A percentile compares a stretch with the other conserved stretches of the same genome.
Evolutionary conservation across 495 filamentous ascomycete genomes (phyloP).

Genomic region (Lepidopterella palustris): DNA sequence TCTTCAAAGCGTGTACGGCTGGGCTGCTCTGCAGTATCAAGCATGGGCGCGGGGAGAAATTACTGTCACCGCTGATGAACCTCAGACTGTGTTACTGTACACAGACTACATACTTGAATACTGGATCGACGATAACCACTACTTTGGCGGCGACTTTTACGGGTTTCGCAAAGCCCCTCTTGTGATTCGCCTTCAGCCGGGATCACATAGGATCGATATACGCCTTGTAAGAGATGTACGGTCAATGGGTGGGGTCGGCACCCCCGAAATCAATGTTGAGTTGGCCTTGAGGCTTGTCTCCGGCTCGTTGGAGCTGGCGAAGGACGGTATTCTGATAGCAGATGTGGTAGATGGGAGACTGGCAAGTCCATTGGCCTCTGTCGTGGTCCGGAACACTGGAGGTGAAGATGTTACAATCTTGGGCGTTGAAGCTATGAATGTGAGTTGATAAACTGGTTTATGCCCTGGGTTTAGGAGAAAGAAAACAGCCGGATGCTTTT

Average conservation of each 20-base stretch:
- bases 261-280: slow-evolving; percentile 38
- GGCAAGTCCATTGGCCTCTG: slow-evolving; percentile 42
- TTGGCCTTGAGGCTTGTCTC: slow-evolving; percentile 30
- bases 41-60: slow-evolving; percentile 52
- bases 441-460: too few species aligned
- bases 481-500: too few species aligned
- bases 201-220: slow-evolving; percentile 46
- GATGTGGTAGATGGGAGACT: slow-evolving; percentile 45
- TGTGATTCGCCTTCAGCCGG: slow-evolving; percentile 45
- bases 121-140: slow-evolving; percentile 44
- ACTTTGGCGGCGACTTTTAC: slow-evolving; percentile 56
- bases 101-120: slow-evolving; percentile 45
- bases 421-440: slow-evolving; percentile 28
- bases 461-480: too few species aligned
- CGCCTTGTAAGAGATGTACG: slow-evolving; percentile 51
- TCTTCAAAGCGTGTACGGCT: slow-evolving; percentile 52
- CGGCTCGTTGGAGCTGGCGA: slow-evolving; percentile 22
- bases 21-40: slow-evolving; percentile 55
- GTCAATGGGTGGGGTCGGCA: slow-evolving; percentile 44
- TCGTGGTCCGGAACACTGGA: slow-evolving; percentile 45
- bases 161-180: slow-evolving; percentile 44
- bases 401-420: slow-evolving; percentile 36
- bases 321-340: slow-evolving; percentile 40
- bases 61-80: slow-evolving; percentile 27
- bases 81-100: slow-evolving; percentile 39